These are phyloP conservation scores for Crassisporium funariophilum DNA, from an alignment of 768 basidiomycete species.

Conservation along the genomic window DNA sequence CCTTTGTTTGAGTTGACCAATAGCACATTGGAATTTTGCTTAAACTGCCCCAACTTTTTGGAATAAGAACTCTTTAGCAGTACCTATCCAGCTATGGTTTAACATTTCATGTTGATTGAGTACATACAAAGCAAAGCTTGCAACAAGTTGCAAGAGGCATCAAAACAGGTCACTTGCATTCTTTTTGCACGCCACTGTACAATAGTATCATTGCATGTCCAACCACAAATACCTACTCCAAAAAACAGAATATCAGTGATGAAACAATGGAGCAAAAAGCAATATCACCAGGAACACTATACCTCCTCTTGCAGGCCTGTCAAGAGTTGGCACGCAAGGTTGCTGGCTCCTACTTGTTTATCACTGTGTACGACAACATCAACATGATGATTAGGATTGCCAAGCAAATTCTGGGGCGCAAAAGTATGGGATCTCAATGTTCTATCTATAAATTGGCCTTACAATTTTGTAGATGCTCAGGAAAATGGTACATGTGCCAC, in stretches of 20 bases:
- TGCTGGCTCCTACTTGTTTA: not conserved
- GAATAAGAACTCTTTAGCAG: no score
- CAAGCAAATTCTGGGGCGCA: conserved; percentile 35
- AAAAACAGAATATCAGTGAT: not conserved
- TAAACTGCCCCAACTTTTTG: no score
- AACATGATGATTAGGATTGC: conserved; percentile 32
- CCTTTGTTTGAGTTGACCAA: no score
- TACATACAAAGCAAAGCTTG: no score
- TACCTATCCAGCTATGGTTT: no score
- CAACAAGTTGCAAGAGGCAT: no score
- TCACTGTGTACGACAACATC: conserved; percentile 38
- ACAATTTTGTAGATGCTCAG: conserved; percentile 25
- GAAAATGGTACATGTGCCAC: conserved; percentile 42
- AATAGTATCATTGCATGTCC: not conserved
- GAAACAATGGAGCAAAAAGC: not conserved
- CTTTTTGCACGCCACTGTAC: no score
- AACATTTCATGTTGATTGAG: no score
- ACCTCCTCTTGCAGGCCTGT: conserved; percentile 3
- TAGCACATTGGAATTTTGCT: no score
- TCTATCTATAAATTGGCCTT: not conserved
- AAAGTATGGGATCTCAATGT: conserved; percentile 14
- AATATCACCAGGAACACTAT: conserved; percentile 5
- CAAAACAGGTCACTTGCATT: no score
- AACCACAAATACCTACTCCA: not conserved
- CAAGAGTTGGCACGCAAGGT: conserved; percentile 1